phyloP scores from a whole-genome alignment of 495 filamentous ascomycete species.

The Hypoxylon crocopeplum region DNA sequence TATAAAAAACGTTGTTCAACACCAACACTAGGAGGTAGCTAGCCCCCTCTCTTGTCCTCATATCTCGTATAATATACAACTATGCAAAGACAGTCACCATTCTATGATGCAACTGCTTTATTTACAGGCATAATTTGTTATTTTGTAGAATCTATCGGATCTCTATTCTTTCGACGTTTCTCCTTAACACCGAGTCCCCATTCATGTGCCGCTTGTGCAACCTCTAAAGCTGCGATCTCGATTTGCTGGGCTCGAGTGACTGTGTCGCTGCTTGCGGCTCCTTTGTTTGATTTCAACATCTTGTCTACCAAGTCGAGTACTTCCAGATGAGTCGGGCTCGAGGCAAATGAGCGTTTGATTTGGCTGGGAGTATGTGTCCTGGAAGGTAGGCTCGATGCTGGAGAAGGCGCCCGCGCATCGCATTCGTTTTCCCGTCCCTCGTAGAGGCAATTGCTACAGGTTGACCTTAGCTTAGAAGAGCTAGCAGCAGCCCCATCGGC shows the following conservation, averaged over 20 bases:
- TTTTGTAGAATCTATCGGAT: conserved; percentile 6
- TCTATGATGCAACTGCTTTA: background rate
- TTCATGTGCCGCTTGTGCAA: conserved; percentile 32
- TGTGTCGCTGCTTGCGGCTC: conserved; percentile 8
- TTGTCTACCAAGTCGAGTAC: conserved; percentile 28
- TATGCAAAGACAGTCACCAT: too few species aligned
- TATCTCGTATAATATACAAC: too few species aligned
- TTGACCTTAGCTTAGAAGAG: background rate
- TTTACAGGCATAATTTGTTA: background rate
- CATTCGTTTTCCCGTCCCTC: conserved; percentile 15
- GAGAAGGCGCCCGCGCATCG: conserved; percentile 3
- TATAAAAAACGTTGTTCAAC: too few species aligned
- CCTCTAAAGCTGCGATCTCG: conserved; percentile 27
- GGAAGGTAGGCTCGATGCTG: conserved; percentile 8
- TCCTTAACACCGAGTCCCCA: conserved; percentile 21
- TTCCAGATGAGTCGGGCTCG: conserved; percentile 17
- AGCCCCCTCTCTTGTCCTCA: too few species aligned
- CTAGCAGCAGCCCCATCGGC: too few species aligned
- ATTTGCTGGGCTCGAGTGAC: conserved; percentile 21
- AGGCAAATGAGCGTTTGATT: conserved; percentile 14
- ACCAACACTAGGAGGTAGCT: too few species aligned
- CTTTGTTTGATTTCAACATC: conserved; percentile 1
- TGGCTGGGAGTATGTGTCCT: conserved; percentile 23
- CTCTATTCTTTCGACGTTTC: conserved; percentile 16
- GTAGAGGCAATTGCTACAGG: conserved; percentile 31